A percentile compares a stretch with the other conserved stretches of the same genome.
Conservation (phyloP, 805 yeast species). For the Saturnispora zaruensis region DNA sequence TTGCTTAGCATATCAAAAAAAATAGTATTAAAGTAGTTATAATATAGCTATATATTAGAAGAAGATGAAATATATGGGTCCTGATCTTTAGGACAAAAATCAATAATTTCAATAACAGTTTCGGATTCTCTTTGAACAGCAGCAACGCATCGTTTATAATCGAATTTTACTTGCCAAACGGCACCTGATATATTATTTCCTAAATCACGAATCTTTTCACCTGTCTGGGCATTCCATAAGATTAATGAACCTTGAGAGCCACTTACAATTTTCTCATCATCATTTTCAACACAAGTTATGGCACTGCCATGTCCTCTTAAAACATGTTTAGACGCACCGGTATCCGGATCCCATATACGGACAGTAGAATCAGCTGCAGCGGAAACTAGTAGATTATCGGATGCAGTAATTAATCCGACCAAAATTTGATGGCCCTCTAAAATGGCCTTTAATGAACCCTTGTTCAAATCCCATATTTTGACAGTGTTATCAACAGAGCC, state of each 20-base stretch:
- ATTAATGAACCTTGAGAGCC: conserved; percentile 85
- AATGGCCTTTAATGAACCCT: conserved; percentile 60
- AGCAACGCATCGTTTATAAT: conserved; percentile 75
- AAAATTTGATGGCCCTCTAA: conserved; percentile 83
- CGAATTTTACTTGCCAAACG: conserved; percentile 92
- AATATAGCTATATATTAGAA: background rate
- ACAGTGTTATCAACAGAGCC: conserved; percentile 89
- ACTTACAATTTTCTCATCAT: conserved; percentile 72
- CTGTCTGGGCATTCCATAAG: conserved; percentile 78
- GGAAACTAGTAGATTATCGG: conserved; percentile 69
- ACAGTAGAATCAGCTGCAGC: conserved; percentile 95
- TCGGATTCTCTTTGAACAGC: conserved; percentile 68
- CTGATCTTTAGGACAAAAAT: conserved; percentile 44
- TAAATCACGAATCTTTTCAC: conserved; percentile 65
- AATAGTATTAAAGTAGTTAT: background rate
- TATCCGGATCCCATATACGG: conserved; percentile 85
- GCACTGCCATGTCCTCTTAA: conserved; percentile 80
- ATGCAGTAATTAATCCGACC: conserved; percentile 78
- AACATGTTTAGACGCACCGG: conserved; percentile 55
- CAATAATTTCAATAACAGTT: conserved; percentile 78
- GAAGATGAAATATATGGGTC: conserved; percentile 7
- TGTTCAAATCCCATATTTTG: conserved; percentile 79
- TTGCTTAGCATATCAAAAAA: background rate
- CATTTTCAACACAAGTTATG: conserved; percentile 89
- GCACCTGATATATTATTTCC: conserved; percentile 69